Conservation (phyloP, 2,329 filamentous ascomycete species). For the Neoarthrinium moseri region DNA sequence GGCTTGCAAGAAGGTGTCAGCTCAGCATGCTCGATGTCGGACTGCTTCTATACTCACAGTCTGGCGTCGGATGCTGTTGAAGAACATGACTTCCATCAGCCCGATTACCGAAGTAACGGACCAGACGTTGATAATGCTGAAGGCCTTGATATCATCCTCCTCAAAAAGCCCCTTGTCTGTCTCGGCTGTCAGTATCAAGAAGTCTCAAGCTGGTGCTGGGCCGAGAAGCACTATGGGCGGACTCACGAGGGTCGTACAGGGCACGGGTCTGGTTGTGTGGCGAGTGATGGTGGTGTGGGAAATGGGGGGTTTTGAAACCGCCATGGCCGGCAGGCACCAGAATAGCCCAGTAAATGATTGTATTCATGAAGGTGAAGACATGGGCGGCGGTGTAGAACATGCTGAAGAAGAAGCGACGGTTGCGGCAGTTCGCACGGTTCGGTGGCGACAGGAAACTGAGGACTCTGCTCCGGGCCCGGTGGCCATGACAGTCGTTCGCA, state of each 20-base stretch:
- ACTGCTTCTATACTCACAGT: conserved; percentile 33
- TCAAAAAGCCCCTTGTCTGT: conserved; percentile 48
- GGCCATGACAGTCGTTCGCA: conserved; percentile 21
- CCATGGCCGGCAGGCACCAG: conserved; percentile 36
- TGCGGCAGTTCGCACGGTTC: conserved; percentile 34
- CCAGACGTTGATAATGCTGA: conserved; percentile 46
- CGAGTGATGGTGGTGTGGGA: conserved; percentile 19
- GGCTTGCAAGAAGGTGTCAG: conserved; percentile 30
- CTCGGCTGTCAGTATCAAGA: conserved; percentile 6
- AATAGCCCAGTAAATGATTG: conserved; percentile 46
- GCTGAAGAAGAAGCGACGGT: conserved; percentile 44
- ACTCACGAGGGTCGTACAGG: conserved; percentile 25
- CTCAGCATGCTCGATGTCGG: not conserved
- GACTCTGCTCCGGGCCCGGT: conserved; percentile 33
- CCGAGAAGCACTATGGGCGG: not conserved
- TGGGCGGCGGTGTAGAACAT: conserved; percentile 47
- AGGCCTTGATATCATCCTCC: conserved; percentile 45
- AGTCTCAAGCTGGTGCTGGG: not conserved
- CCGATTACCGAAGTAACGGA: conserved; percentile 41
- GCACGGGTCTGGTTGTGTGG: conserved; percentile 14
- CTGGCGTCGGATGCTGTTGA: conserved; percentile 54
- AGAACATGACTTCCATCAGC: conserved; percentile 41
- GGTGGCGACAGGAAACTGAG: conserved; percentile 45
- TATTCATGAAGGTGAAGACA: conserved; percentile 49
- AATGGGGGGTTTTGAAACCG: conserved; percentile 24